Conservation (phyloP, 1,139 yeast species). For the Yamadazyma membranifaciens region DNA sequence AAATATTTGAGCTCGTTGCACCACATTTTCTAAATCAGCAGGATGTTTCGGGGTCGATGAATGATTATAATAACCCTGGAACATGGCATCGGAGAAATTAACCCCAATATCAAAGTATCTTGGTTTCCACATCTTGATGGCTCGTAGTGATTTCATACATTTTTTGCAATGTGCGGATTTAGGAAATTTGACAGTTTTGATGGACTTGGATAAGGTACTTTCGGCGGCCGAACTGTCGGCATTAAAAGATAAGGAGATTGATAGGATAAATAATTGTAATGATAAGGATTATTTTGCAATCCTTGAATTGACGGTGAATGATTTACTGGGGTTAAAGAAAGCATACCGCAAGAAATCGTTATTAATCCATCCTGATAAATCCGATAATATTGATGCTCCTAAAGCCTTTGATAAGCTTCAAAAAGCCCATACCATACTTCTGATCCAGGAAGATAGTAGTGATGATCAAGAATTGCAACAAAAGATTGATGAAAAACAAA, state of each 20-base stretch:
- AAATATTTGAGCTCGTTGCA: slow-evolving; percentile 62
- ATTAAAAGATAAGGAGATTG: slow-evolving; percentile 54
- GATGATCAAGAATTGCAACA: slow-evolving; percentile 11
- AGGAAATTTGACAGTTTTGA: no score
- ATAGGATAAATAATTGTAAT: slow-evolving; percentile 48
- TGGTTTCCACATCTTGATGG: slow-evolving; percentile 34
- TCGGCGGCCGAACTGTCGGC: slow-evolving; percentile 35
- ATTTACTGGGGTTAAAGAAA: slow-evolving; percentile 31
- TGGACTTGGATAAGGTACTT: slow-evolving; percentile 33
- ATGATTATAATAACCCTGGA: slow-evolving; percentile 75
- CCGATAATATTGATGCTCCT: slow-evolving; percentile 53
- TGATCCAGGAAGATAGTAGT: slow-evolving; percentile 14
- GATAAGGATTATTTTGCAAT: slow-evolving; percentile 55
- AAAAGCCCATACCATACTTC: slow-evolving; percentile 31
- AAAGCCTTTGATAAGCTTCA: slow-evolving; percentile 58
- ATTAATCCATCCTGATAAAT: slow-evolving; percentile 69
- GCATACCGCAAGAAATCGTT: slow-evolving; percentile 58
- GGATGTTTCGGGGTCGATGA: slow-evolving; percentile 55
- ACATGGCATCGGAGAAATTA: slow-evolving; percentile 88
- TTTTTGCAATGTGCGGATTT: slow-evolving; percentile 2
- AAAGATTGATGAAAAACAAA: slow-evolving; percentile 37
- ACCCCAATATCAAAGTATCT: slow-evolving; percentile 61
- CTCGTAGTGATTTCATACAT: slow-evolving; percentile 1
- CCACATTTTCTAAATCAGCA: slow-evolving; percentile 61
- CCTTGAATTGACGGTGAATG: slow-evolving; percentile 15